Conservation (phyloP, 441 rosid genomes). For the Codiaeum variegatum region DNA sequence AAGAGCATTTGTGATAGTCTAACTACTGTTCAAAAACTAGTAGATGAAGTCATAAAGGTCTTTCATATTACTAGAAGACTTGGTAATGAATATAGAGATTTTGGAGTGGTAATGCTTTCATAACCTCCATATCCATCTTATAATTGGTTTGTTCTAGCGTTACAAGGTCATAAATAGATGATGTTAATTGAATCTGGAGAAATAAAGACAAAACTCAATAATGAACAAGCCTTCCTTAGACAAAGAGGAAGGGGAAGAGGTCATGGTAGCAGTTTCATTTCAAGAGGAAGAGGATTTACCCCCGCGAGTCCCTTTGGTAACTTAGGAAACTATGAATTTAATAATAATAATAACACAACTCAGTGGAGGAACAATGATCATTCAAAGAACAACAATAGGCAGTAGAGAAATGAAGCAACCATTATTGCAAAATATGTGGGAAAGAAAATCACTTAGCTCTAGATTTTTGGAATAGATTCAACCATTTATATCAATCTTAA, state of each 20-base stretch:
- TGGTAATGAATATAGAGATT: neutral
- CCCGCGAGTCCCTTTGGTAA: neutral
- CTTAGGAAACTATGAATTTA: neutral
- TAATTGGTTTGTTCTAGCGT: neutral
- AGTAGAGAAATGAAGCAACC: neutral
- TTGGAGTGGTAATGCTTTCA: neutral
- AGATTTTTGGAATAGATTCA: too few species aligned
- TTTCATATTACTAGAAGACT: neutral
- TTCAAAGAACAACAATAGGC: neutral
- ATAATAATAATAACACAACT: neutral
- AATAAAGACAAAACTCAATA: too few species aligned
- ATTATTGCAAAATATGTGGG: neutral
- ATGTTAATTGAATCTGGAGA: neutral
- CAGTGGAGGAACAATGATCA: neutral
- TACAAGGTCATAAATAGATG: neutral
- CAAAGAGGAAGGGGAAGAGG: too few species aligned
- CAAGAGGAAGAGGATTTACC: constrained; percentile 1
- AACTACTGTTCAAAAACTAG: neutral
- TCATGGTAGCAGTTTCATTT: neutral
- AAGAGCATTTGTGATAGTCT: constrained; percentile 12
- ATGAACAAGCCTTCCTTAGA: too few species aligned
- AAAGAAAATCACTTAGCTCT: constrained; percentile 1
- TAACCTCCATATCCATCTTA: neutral
- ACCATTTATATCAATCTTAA: constrained; percentile 1
- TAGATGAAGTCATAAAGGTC: neutral